Conservation (phyloP, 805 yeast species). For the Candida multigemmis region DNA sequence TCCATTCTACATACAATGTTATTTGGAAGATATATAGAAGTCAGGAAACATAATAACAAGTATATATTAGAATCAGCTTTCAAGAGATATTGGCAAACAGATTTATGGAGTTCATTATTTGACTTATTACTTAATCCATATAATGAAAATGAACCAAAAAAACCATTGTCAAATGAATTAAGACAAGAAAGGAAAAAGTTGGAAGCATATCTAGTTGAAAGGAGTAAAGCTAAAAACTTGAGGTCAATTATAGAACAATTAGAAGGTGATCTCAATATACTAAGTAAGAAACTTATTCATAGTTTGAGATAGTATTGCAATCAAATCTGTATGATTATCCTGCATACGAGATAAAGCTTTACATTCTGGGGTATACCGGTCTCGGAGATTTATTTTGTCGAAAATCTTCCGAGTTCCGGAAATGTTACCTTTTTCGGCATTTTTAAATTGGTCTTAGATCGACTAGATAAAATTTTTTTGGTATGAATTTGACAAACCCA, state of each 20-base stretch:
- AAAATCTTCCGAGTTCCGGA: no score
- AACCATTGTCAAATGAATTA: slow-evolving; percentile 35
- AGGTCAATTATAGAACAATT: slow-evolving; percentile 22
- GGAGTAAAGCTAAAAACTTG: slow-evolving; percentile 12
- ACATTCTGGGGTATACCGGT: no score
- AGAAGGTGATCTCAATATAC: slow-evolving; percentile 17
- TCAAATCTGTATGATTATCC: no score
- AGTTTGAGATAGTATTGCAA: no score
- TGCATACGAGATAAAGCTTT: no score
- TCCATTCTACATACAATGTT: slow-evolving; percentile 62
- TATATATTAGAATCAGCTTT: slow-evolving; percentile 36
- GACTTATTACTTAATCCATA: slow-evolving; percentile 55
- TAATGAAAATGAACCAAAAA: slow-evolving; percentile 8
- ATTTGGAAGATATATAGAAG: slow-evolving; percentile 57
- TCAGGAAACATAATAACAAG: slow-evolving; percentile 15
- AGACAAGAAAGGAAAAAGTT: slow-evolving; percentile 21
- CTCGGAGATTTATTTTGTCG: no score
- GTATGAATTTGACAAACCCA: no score
- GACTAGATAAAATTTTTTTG: no score
- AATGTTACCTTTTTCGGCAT: no score
- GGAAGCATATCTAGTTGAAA: slow-evolving; percentile 31
- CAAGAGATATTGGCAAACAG: slow-evolving; percentile 70
- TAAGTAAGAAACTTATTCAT: slow-evolving; percentile 8
- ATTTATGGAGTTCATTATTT: slow-evolving; percentile 64
- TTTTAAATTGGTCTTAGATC: no score